Evolutionary conservation across 1,139 yeast species (phyloP), one percentile per base, ranked within the genome.

Genomic region (Debaryomyces coudertii): DNA sequence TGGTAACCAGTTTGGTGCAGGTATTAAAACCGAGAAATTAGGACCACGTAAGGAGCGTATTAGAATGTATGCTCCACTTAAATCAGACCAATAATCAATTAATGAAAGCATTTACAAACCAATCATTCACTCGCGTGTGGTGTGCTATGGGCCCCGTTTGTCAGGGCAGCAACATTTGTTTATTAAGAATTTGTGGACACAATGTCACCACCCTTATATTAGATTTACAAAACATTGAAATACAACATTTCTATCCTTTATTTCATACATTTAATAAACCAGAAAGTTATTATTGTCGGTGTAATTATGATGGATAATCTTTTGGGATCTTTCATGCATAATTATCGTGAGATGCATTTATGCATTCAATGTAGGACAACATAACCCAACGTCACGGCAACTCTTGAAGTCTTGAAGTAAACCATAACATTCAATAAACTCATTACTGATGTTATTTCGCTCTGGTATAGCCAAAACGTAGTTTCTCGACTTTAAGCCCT

Each of bases 1-100:
- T 50, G 76, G 76, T 15, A 53, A 60, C 47, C 76, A 73, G 57
- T 74, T 68, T 53, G 80, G 80, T 48, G 75, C 73, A 36, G 79
- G 79, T 51, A 73, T 75, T 46, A 72, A 73, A 58, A 69, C 75
- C 41, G 68, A 63, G 55, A 59, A 65, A 48, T 70, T 75, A 59
- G 79, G 79, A 25, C 79, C 79, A 43, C 73, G 80, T 68, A 73
- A 60, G 58, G 77, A 73, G 57, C 67, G 73, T 58, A 56, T 65
- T 49, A 63, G 67, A 55, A 62, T 66, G 53, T 74, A 68, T 60
- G 78, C 79, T 53, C 78, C 78, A 16, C 47, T 44, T 24, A 23
- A 37, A 9, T 40, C 48, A 18, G 47, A 47, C 24, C 44, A 49
- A 36, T 30, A 37, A 25, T 29, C 36, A 30, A 15, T 16, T 27